Conservation (phyloP, 2,329 filamentous ascomycete genomes). For the Phialophora chinensis region DNA sequence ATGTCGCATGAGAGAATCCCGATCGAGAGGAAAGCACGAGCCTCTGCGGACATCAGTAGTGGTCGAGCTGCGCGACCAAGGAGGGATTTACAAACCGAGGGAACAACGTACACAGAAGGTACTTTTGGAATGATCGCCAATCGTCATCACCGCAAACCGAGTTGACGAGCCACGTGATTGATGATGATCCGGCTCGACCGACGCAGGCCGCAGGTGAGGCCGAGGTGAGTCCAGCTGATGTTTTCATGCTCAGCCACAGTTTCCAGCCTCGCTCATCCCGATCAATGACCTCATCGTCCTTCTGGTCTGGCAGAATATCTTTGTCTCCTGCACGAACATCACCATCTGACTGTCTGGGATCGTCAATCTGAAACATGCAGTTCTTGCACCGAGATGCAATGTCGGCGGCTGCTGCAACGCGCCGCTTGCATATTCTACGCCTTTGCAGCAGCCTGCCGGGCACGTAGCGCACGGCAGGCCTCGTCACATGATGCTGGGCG, state of each 20-base stretch:
- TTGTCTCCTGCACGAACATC: slow-evolving; percentile 5
- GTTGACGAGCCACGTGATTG: not conserved
- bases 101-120: not conserved
- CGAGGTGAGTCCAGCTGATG: slow-evolving; percentile 1
- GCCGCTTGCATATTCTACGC: slow-evolving; percentile 14
- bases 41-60: not conserved
- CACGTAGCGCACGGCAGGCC: slow-evolving; percentile 2
- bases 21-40: not conserved
- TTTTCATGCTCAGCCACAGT: slow-evolving; percentile 20
- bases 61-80: not conserved
- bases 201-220: not conserved
- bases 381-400: slow-evolving; percentile 18
- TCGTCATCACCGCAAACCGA: slow-evolving; percentile 3
- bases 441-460: not conserved
- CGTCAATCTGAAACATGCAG: slow-evolving; percentile 31
- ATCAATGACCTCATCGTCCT: slow-evolving; percentile 14
- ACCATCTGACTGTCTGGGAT: slow-evolving; percentile 22
- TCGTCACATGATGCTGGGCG: slow-evolving; percentile 35
- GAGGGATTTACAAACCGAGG: not conserved
- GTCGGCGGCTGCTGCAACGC: slow-evolving; percentile 36
- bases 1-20: not conserved
- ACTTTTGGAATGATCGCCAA: not conserved
- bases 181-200: not conserved
- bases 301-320: slow-evolving; percentile 11
- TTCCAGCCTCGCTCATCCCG: slow-evolving; percentile 23